A percentile compares a stretch with the other conserved stretches of the same genome.
Evolutionary conservation across 495 filamentous ascomycete genomes (phyloP).

Genomic region (Xylaria bambusicola): DNA sequence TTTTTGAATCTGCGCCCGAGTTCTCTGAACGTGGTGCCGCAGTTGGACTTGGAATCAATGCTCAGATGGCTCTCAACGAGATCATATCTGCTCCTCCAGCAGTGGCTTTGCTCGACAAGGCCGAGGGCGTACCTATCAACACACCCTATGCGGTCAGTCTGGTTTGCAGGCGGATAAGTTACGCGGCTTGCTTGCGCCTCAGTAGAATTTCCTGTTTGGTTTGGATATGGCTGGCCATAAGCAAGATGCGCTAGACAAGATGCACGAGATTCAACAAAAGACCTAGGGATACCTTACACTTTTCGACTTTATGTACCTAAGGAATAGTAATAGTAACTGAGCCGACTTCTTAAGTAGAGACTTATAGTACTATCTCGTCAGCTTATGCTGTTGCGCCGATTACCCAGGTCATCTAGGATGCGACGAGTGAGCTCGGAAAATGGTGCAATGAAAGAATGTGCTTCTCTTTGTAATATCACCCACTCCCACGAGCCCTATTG

Average conservation of each 20-base stretch:
- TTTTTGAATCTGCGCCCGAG: slow-evolving; percentile 31
- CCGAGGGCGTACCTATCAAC: slow-evolving; percentile 11
- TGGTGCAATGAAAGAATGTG: too few species aligned
- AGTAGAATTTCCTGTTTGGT: slow-evolving; percentile 4
- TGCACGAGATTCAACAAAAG: slow-evolving; percentile 1
- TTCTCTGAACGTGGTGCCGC: slow-evolving; percentile 33
- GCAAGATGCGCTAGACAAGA: neutral
- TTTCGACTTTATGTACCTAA: neutral
- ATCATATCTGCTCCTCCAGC: slow-evolving; percentile 12
- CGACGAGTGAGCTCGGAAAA: too few species aligned
- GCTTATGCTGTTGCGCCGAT: neutral
- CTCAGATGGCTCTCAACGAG: slow-evolving; percentile 15
- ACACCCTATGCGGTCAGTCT: neutral
- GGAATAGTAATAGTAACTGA: neutral
- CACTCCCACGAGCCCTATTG: too few species aligned
- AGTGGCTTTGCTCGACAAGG: slow-evolving; percentile 16
- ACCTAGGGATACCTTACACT: neutral
- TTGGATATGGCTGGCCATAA: slow-evolving; percentile 1
- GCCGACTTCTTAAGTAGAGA: neutral
- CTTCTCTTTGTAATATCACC: too few species aligned
- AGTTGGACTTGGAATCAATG: slow-evolving; percentile 22
- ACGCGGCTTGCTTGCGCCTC: slow-evolving; percentile 3
- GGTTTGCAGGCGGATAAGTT: neutral
- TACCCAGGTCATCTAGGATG: too few species aligned
- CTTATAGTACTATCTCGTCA: neutral